phyloP scores from a whole-genome alignment of 2,329 filamentous ascomycete species.

The Microdochium paspali region DNA sequence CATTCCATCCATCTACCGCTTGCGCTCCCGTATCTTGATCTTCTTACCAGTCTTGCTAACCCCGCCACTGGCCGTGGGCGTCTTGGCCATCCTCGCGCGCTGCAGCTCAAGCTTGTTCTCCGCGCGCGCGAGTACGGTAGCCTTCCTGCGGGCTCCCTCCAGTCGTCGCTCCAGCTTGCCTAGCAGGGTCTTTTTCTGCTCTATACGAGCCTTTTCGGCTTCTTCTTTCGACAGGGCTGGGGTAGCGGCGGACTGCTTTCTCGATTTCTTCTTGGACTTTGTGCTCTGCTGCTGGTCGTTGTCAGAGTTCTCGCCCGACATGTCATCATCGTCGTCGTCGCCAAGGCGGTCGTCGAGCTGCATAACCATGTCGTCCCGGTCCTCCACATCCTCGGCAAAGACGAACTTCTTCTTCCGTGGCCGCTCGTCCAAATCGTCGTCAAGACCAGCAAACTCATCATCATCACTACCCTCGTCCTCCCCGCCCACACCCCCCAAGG shows the following conservation, averaged over 20 bases:
- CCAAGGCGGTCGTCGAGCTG: conserved; percentile 23
- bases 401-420: conserved; percentile 34
- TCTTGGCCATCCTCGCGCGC: conserved; percentile 56
- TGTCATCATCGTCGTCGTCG: conserved; percentile 18
- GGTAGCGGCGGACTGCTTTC: too few relatives aligned
- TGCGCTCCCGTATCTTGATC: conserved; percentile 53
- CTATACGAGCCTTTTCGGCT: conserved; percentile 22
- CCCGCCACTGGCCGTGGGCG: conserved; percentile 44
- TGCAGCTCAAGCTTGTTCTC: conserved; percentile 50
- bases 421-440: conserved; percentile 10
- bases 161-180: conserved; percentile 38
- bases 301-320: conserved; percentile 12
- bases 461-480: conserved; percentile 19
- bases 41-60: conserved; percentile 51
- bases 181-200: conserved; percentile 30
- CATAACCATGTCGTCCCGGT: conserved; percentile 7
- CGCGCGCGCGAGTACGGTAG: conserved; percentile 42
- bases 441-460: conserved; percentile 15
- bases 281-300: conserved; percentile 14
- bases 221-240: conserved; percentile 11
- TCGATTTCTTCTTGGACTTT: background rate
- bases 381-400: conserved; percentile 33
- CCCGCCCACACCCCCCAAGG: conserved; percentile 17
- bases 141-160: conserved; percentile 40
- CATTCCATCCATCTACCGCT: conserved; percentile 32